Evolutionary conservation across 495 filamentous ascomycete species (phyloP).

Genomic region (Hypoxylon cercidicola): DNA sequence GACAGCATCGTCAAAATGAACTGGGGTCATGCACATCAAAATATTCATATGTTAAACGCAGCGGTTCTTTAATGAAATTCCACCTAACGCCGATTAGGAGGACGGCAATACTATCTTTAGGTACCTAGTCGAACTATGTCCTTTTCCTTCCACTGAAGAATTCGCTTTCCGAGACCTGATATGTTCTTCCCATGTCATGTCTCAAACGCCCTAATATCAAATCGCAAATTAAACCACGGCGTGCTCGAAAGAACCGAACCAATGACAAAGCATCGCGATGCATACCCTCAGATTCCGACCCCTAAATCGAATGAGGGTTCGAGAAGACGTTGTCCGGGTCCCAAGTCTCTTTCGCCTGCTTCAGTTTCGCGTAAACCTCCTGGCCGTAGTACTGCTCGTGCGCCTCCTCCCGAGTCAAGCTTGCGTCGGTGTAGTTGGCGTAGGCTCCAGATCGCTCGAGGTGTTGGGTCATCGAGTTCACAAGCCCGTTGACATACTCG

Average conservation of each 20-base stretch:
- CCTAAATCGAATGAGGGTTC: constrained; percentile 63
- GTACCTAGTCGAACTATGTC: no score
- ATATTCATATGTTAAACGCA: no score
- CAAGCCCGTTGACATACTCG: constrained; percentile 55
- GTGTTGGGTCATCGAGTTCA: constrained; percentile 48
- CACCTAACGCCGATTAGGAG: no score
- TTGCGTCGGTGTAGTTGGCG: constrained; percentile 71
- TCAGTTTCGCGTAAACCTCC: constrained; percentile 49
- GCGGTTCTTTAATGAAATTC: no score
- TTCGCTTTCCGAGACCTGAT: no score
- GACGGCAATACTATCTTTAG: no score
- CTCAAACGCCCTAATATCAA: not conserved
- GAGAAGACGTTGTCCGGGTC: constrained; percentile 62
- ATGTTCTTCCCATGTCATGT: not conserved
- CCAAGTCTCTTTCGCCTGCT: constrained; percentile 54
- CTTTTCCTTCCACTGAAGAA: no score
- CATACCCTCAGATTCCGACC: not conserved
- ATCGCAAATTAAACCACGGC: not conserved
- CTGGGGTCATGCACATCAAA: no score
- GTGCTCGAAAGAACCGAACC: not conserved
- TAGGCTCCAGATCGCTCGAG: constrained; percentile 56
- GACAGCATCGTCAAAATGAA: no score
- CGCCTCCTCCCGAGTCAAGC: constrained; percentile 53
- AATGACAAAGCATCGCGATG: not conserved
- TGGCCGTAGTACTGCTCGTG: constrained; percentile 61